phyloP scores from a whole-genome alignment of 306 rosid species.

The Dicorynia guianensis region DNA sequence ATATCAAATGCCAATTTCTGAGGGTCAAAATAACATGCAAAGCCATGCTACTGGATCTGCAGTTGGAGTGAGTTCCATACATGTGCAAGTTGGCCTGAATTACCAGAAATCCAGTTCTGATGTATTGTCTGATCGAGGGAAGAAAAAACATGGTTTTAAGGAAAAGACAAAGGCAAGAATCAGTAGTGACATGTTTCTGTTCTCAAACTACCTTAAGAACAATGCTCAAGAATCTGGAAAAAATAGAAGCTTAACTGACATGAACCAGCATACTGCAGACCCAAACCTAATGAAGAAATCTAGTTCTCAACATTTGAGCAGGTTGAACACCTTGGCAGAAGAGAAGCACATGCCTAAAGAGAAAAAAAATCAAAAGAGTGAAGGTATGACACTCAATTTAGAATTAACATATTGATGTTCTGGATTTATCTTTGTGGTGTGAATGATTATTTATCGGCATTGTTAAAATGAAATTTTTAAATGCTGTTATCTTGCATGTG shows the following conservation, averaged over 20 bases:
- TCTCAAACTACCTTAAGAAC: slow-evolving; percentile 46
- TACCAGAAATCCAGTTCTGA: slow-evolving; percentile 43
- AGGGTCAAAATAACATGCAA: slow-evolving; percentile 51
- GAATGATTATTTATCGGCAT: background rate
- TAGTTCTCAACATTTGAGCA: slow-evolving; percentile 45
- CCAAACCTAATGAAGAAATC: slow-evolving; percentile 52
- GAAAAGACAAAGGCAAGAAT: slow-evolving; percentile 49
- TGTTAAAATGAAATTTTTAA: slow-evolving; percentile 20
- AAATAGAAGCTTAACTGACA: slow-evolving; percentile 54
- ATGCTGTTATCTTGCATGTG: slow-evolving; percentile 24
- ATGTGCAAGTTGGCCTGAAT: slow-evolving; percentile 49
- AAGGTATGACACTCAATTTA: slow-evolving; percentile 55
- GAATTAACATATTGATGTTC: slow-evolving; percentile 26
- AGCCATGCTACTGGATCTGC: slow-evolving; percentile 50
- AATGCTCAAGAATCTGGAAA: too few species aligned
- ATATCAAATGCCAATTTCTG: slow-evolving; percentile 63
- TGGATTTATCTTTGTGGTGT: slow-evolving; percentile 26
- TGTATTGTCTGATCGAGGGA: slow-evolving; percentile 50
- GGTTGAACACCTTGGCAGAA: slow-evolving; percentile 43
- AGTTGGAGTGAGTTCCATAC: slow-evolving; percentile 41
- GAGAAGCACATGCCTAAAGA: slow-evolving; percentile 53
- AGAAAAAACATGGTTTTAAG: slow-evolving; percentile 54
- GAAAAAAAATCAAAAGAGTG: slow-evolving; percentile 51
- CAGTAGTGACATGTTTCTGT: slow-evolving; percentile 37
- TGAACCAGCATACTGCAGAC: slow-evolving; percentile 53